These are phyloP conservation scores for Citrus glauca DNA, from an alignment of 345 rosid species.

Conservation along the genomic window DNA sequence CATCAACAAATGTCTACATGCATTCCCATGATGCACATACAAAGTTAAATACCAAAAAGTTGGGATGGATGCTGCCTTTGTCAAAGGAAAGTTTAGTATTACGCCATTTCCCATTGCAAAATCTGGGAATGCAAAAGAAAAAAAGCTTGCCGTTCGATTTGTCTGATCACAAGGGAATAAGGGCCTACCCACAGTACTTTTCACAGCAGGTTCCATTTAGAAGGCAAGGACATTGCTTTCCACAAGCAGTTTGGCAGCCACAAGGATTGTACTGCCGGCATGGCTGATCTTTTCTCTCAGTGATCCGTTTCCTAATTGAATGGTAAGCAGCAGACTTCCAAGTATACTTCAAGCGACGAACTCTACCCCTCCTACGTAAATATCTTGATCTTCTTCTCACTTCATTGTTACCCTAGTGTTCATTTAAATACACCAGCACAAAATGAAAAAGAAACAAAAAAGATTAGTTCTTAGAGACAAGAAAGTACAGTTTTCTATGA, in stretches of 20 bases:
- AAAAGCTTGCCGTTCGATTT: not conserved
- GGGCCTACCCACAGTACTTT: conserved; percentile 96
- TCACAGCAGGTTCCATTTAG: conserved; percentile 97
- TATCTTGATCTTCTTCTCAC: conserved; percentile 92
- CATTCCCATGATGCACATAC: not conserved
- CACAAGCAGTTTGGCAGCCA: conserved; percentile 85
- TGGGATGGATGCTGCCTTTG: not conserved
- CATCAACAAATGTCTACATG: not conserved
- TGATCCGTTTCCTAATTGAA: conserved; percentile 84
- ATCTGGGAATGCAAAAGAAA: not conserved
- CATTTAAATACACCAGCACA: conserved; percentile 13
- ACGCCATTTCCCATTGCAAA: not conserved
- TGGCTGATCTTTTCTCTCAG: conserved; percentile 97
- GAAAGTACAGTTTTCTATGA: not conserved
- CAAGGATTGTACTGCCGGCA: conserved; percentile 99
- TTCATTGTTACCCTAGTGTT: conserved; percentile 62
- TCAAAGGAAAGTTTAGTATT: not conserved
- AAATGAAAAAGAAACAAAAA: not conserved
- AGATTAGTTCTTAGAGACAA: conserved; percentile 1
- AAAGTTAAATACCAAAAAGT: not conserved
- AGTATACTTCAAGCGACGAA: conserved; percentile 96
- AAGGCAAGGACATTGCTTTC: conserved; percentile 91
- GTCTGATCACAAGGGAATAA: conserved; percentile 11
- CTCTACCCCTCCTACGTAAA: conserved; percentile 90
- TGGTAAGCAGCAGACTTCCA: conserved; percentile 99